Evolutionary conservation across 495 filamentous ascomycete genomes (phyloP).

Genomic region (Aspergillus heteromorphus): DNA sequence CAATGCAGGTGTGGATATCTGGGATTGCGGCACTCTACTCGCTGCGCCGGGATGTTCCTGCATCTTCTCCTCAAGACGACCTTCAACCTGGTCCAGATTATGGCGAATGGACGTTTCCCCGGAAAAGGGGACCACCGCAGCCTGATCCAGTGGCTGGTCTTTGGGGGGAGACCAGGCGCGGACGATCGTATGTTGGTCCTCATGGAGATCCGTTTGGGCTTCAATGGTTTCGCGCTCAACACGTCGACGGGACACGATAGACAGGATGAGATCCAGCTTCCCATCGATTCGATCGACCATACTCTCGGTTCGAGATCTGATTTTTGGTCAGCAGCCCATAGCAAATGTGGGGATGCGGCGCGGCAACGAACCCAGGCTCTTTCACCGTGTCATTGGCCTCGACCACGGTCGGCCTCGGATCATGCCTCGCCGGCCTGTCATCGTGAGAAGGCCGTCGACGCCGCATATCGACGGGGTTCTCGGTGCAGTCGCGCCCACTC

Average conservation of each 20-base stretch:
- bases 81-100: slow-evolving; percentile 21
- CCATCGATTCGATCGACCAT: no score
- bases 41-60: slow-evolving; percentile 8
- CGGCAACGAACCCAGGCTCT: neutral
- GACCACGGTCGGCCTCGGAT: neutral
- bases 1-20: neutral
- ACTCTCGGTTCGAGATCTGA: no score
- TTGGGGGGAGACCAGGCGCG: neutral
- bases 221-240: no score
- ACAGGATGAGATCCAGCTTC: no score
- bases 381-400: neutral
- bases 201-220: no score
- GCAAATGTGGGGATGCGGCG: no score
- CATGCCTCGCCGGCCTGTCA: neutral
- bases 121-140: slow-evolving; percentile 13
- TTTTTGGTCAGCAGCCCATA: no score
- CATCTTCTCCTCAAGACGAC: slow-evolving; percentile 17
- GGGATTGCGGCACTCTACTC: slow-evolving; percentile 11
- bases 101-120: slow-evolving; percentile 25
- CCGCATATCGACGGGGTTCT: slow-evolving; percentile 20
- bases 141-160: neutral
- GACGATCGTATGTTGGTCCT: neutral
- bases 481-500: slow-evolving; percentile 10
- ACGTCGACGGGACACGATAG: no score
- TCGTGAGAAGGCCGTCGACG: slow-evolving; percentile 7